Evolutionary conservation across 345 rosid species (phyloP).

Genomic region (Citrus inodora): DNA sequence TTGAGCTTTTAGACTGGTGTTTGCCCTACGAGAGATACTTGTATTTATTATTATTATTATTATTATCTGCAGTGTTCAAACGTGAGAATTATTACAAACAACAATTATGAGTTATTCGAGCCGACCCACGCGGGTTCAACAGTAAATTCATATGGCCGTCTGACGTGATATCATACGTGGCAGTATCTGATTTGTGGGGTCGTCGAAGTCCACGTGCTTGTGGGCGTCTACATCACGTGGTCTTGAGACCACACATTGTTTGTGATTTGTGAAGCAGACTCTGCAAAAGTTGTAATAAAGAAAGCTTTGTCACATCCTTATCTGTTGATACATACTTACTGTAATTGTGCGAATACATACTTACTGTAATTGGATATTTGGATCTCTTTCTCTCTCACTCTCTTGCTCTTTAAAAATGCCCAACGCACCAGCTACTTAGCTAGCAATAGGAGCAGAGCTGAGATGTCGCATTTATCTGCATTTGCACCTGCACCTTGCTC

Average conservation of each 20-base stretch:
- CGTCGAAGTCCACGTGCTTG: slow-evolving; percentile 28
- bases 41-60: too few relatives aligned
- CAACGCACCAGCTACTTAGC: too few relatives aligned
- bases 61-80: background rate
- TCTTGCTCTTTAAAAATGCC: too few relatives aligned
- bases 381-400: too few relatives aligned
- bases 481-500: slow-evolving; percentile 64
- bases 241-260: background rate
- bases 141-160: background rate
- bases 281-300: too few relatives aligned
- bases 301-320: background rate
- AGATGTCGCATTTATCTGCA: slow-evolving; percentile 56
- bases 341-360: too few relatives aligned
- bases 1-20: too few relatives aligned
- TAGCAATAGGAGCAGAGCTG: background rate
- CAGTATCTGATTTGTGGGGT: background rate
- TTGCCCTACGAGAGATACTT: too few relatives aligned
- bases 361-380: too few relatives aligned
- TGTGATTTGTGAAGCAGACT: too few relatives aligned
- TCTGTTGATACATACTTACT: background rate
- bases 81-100: too few relatives aligned
- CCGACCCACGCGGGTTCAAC: slow-evolving; percentile 21
- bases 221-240: slow-evolving; percentile 30
- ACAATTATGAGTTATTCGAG: background rate
- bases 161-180: slow-evolving; percentile 7